Conservation (phyloP, 352 stramenopile genomes). For the Globisporangium ultimum region DNA sequence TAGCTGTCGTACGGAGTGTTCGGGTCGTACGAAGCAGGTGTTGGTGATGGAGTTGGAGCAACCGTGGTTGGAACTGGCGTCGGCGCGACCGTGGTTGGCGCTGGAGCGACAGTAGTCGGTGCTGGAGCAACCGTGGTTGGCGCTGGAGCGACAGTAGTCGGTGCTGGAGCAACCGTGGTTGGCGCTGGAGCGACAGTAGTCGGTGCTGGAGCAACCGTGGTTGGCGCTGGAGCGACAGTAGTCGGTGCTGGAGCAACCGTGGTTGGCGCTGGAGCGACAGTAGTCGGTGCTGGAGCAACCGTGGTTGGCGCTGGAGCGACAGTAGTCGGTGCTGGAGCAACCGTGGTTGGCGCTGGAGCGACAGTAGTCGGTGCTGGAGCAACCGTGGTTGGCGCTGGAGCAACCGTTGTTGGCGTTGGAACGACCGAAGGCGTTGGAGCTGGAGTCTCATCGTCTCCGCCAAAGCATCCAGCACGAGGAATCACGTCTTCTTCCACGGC, state of each 20-base stretch:
- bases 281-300: conserved; percentile 9
- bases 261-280: too few species aligned
- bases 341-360: too few species aligned
- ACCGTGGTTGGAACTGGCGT: conserved; percentile 1
- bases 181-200: too few species aligned
- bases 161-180: not conserved
- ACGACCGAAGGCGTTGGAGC: not conserved
- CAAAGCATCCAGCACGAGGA: conserved; percentile 9
- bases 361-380: too few species aligned
- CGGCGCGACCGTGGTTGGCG: not conserved
- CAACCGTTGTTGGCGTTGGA: too few species aligned
- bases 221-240: not conserved
- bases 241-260: not conserved
- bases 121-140: conserved; percentile 1
- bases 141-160: not conserved
- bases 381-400: too few species aligned
- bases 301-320: too few species aligned
- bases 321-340: too few species aligned
- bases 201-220: not conserved
- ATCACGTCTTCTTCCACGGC: conserved; percentile 6
- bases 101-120: not conserved
- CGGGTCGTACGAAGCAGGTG: conserved; percentile 1
- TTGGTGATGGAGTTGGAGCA: not conserved
- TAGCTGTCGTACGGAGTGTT: conserved; percentile 8
- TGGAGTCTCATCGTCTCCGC: conserved; percentile 9